These are phyloP conservation scores for Stentor coeruleus DNA, from an alignment of 73 alveolate species.

Conservation along the genomic window DNA sequence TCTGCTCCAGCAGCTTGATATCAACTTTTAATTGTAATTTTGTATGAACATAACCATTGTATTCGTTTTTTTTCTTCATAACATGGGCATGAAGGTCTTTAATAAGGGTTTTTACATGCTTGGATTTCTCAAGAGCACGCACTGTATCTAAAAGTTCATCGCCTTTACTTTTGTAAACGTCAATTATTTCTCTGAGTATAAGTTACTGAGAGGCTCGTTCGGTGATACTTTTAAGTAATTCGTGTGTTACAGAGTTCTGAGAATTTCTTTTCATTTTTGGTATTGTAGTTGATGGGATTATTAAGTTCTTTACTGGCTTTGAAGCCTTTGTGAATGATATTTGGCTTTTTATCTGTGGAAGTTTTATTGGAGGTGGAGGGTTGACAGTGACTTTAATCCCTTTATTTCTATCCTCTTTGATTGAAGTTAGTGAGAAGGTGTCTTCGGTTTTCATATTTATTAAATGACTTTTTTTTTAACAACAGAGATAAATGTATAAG, in stretches of 20 bases:
- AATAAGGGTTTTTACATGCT: neutral
- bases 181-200: neutral
- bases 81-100: constrained; percentile 13
- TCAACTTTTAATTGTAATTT: neutral
- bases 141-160: neutral
- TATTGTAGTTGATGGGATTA: neutral
- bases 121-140: neutral
- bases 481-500: too few relatives aligned
- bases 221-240: neutral
- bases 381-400: neutral
- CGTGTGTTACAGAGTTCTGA: neutral
- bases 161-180: neutral
- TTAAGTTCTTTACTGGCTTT: neutral
- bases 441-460: neutral
- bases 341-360: constrained; percentile 16
- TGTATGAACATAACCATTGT: neutral
- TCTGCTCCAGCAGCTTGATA: neutral
- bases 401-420: neutral
- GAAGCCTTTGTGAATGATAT: neutral
- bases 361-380: neutral
- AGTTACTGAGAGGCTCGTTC: constrained; percentile 7
- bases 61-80: constrained; percentile 13
- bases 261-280: neutral
- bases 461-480: too few relatives aligned
- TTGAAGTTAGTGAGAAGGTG: constrained; percentile 16